These are phyloP conservation scores for Chytriomyces hyalinus DNA, from an alignment of 192 early-diverging fungal genomes.

Conservation along the genomic window DNA sequence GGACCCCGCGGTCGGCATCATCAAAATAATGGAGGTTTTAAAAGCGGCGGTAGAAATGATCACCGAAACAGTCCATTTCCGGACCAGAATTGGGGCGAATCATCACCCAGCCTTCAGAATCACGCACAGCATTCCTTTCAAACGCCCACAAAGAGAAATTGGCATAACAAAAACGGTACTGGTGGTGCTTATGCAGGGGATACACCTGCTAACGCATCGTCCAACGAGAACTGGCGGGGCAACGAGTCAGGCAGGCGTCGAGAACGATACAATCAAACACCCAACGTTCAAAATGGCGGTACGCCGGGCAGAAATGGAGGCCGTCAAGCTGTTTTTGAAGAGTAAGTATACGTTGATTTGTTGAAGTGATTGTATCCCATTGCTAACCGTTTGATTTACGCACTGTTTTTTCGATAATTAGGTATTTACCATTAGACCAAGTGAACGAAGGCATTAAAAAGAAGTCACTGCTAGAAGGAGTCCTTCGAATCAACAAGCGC, in stretches of 20 bases:
- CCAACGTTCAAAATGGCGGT: background rate
- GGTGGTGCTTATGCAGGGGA: background rate
- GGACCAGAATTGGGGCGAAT: background rate
- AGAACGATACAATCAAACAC: background rate
- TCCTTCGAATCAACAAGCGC: slow-evolving; percentile 83
- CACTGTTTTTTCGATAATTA: background rate
- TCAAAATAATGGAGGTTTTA: background rate
- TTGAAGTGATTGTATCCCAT: background rate
- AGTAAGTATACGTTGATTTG: slow-evolving; percentile 5
- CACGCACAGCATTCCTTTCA: background rate
- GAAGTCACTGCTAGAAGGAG: slow-evolving; percentile 68
- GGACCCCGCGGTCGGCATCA: background rate
- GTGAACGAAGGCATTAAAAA: slow-evolving; percentile 33
- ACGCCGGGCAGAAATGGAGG: background rate
- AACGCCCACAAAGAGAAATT: background rate
- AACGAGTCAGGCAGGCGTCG: background rate
- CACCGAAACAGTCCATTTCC: background rate
- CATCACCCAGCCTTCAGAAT: background rate
- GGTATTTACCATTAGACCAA: slow-evolving; percentile 36
- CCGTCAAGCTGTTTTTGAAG: slow-evolving; percentile 21
- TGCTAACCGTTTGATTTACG: background rate
- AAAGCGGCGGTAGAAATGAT: background rate
- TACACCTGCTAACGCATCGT: background rate
- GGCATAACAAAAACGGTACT: background rate
- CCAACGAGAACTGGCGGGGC: background rate